Evolutionary conservation across 306 rosid species (phyloP).

Genomic region (Abrus precatorius): DNA sequence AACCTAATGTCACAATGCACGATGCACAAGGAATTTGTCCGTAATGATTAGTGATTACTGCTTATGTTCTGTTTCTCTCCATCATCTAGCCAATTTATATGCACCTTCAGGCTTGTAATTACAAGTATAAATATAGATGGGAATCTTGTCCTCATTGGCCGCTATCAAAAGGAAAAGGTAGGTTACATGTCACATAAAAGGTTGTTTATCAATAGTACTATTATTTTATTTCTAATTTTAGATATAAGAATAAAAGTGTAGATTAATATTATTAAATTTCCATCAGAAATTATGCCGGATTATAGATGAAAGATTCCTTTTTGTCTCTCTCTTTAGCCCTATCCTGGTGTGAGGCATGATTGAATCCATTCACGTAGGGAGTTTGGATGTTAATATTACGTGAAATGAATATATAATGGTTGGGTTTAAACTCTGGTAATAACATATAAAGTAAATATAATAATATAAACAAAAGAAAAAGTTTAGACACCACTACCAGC

Average conservation of each 20-base stretch:
- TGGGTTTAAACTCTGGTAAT: no score
- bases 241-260: slow-evolving; percentile 15
- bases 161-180: slow-evolving; percentile 45
- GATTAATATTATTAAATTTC: slow-evolving; percentile 12
- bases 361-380: no score
- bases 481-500: no score
- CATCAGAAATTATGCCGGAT: no score
- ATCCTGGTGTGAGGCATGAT: no score
- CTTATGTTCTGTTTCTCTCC: slow-evolving; percentile 28
- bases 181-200: slow-evolving; percentile 49
- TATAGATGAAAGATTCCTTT: no score
- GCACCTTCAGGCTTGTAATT: slow-evolving; percentile 75
- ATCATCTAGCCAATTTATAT: slow-evolving; percentile 19
- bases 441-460: no score
- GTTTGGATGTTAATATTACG: no score
- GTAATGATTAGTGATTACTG: neutral
- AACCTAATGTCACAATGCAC: slow-evolving; percentile 6
- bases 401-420: no score
- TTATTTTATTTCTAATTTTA: slow-evolving; percentile 32
- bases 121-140: slow-evolving; percentile 59
- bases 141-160: slow-evolving; percentile 44
- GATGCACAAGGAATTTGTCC: slow-evolving; percentile 13
- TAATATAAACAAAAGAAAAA: no score
- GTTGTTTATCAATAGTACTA: slow-evolving; percentile 23
- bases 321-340: no score